Evolutionary conservation across 163 green algal species (phyloP), one percentile per base, ranked within the genome.

Genomic region (Scenedesmus sp.): DNA sequence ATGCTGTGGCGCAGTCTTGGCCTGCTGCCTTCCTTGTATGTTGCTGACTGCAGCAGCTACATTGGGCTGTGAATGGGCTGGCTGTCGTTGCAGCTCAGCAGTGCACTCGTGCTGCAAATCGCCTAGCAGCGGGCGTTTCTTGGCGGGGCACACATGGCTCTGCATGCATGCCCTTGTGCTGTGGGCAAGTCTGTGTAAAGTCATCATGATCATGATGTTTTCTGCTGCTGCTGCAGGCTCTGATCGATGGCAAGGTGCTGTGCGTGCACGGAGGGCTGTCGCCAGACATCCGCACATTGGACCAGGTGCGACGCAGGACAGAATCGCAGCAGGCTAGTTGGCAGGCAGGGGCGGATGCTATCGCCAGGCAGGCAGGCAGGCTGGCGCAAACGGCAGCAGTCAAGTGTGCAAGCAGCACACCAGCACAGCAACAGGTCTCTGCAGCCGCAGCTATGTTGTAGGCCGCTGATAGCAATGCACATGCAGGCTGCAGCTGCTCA

Each of bases 261-360:
- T 99, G 98, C 94, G 98, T 99, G 67, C 98, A 99, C 94, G 98
- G 98, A 23, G 98, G 98, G 9, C 93, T 99, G n/a, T 99, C 98
- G 9, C 98, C 98, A 84, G 98, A 99, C 93, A 93, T 99, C 60
- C 94, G 98, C 46, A 99, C 98, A 1, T 93, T 99, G 9, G 98
- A 99, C 94, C 98, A 99, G 95, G 96, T 98, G 56, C n/a, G 91
- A 9, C 34, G 34, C 34, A 46, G 18, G 62, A 18, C 64, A 73
- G 64, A 20, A 46, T 46, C 34, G 64, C 64, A 73, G 64, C 64
- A 73, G 10, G 64, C 64, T 73, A 1, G 64, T 9, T 64, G 59
- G 59, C 59, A 64, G 59, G 59, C 34, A 46, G 34, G 34, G 34
- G 34, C 34, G 34, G 34, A 46, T 46, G 34, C 34, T 46, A 46